phyloP scores from a whole-genome alignment of 345 rosid species.

The Firmiana major region DNA sequence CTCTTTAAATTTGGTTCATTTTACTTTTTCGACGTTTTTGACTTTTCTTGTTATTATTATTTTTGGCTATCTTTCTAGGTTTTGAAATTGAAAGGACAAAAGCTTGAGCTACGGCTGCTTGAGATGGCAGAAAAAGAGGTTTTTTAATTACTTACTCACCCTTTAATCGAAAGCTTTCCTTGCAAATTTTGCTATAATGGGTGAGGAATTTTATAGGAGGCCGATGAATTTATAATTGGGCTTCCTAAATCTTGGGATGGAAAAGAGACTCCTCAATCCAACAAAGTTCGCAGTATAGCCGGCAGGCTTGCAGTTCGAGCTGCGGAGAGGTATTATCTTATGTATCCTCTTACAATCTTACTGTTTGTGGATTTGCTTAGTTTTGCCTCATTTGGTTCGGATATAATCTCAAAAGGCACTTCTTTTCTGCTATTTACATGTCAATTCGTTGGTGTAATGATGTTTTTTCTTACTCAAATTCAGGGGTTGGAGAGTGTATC shows the following conservation, averaged over 20 bases:
- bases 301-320: constrained; percentile 79
- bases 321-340: constrained; percentile 52
- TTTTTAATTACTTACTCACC: not conserved
- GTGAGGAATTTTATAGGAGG: constrained; percentile 45
- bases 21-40: not conserved
- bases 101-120: constrained; percentile 62
- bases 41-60: not conserved
- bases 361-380: not conserved
- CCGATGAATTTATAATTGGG: constrained; percentile 79
- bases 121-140: constrained; percentile 76
- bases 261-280: constrained; percentile 75
- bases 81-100: constrained; percentile 71
- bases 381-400: not conserved
- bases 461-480: constrained; percentile 9
- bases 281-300: constrained; percentile 75
- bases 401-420: not conserved
- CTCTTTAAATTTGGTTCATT: not conserved
- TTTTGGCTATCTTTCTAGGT: constrained; percentile 38
- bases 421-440: not conserved
- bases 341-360: not conserved
- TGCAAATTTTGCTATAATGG: not conserved
- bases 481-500: constrained; percentile 91
- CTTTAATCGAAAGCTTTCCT: not conserved
- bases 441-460: not conserved
- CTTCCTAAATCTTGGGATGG: constrained; percentile 80